Evolutionary conservation across 2,329 filamentous ascomycete genomes (phyloP).

Genomic region (Venturiaceae sp.): DNA sequence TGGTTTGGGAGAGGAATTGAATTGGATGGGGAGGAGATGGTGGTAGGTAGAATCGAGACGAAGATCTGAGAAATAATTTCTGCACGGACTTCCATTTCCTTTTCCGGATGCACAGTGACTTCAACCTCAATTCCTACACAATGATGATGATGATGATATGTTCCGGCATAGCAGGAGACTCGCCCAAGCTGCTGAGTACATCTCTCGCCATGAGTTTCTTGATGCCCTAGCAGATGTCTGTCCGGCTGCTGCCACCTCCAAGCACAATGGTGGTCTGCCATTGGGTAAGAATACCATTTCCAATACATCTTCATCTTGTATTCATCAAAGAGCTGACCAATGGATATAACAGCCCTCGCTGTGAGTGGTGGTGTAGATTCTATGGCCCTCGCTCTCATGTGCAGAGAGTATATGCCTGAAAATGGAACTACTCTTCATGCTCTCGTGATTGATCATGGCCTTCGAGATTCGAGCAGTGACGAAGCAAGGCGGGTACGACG

Average conservation of each 20-base stretch:
- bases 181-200: not conserved
- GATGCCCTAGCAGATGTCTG: slow-evolving; percentile 1
- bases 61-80: no score
- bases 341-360: slow-evolving; percentile 32
- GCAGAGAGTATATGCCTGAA: slow-evolving; percentile 27
- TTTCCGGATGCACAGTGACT: not conserved
- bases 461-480: slow-evolving; percentile 42
- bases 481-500: slow-evolving; percentile 44
- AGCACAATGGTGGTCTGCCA: not conserved
- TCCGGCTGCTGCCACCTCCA: not conserved
- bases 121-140: no score
- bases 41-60: no score
- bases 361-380: slow-evolving; percentile 92
- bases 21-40: no score
- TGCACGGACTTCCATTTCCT: no score
- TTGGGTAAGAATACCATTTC: not conserved
- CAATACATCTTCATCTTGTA: not conserved
- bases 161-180: not conserved
- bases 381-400: slow-evolving; percentile 84
- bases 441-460: slow-evolving; percentile 53
- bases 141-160: not conserved
- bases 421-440: slow-evolving; percentile 31
- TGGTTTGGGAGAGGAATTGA: not conserved
- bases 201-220: not conserved
- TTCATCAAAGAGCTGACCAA: no score